These are phyloP conservation scores for Yamadazyma akitaensis DNA, from an alignment of 805 yeast genomes.

Conservation along the genomic window DNA sequence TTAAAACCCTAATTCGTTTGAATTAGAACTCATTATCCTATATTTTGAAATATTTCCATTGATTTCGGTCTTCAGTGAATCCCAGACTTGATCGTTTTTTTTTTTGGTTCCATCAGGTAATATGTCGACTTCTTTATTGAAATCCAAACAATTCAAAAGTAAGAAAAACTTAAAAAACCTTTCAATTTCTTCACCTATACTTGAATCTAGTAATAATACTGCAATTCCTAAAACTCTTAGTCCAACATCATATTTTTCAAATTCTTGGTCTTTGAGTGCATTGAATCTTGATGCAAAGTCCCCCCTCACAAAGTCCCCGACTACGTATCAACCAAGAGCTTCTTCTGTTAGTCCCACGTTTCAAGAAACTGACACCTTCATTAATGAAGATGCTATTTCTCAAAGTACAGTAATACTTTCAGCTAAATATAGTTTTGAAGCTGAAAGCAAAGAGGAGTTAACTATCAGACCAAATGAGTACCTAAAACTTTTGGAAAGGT, in stretches of 20 bases:
- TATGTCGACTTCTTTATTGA: slow-evolving; percentile 6
- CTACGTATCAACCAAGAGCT: not conserved
- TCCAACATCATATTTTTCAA: slow-evolving; percentile 7
- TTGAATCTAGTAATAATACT: slow-evolving; percentile 4
- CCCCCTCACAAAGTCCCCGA: not conserved
- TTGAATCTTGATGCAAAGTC: slow-evolving; percentile 1
- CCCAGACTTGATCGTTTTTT: not conserved
- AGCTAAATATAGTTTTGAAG: slow-evolving; percentile 30
- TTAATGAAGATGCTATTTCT: not conserved
- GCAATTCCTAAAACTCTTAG: slow-evolving; percentile 6
- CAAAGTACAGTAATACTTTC: slow-evolving; percentile 19
- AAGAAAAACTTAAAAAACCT: slow-evolving; percentile 24
- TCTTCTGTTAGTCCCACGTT: slow-evolving; percentile 2
- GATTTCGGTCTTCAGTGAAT: not conserved
- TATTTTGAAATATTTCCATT: not conserved
- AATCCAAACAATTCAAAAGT: slow-evolving; percentile 15
- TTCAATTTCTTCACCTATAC: slow-evolving; percentile 19
- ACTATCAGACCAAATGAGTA: slow-evolving; percentile 25
- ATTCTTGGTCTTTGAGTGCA: slow-evolving; percentile 4
- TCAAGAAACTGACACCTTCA: not conserved
- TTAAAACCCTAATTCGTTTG: not conserved
- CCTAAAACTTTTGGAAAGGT: slow-evolving; percentile 29
- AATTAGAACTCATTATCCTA: not conserved
- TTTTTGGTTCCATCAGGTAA: not conserved
- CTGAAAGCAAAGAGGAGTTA: slow-evolving; percentile 27